Conservation (phyloP, 106 monocot species). For the Alisma plantagoaquatica region DNA sequence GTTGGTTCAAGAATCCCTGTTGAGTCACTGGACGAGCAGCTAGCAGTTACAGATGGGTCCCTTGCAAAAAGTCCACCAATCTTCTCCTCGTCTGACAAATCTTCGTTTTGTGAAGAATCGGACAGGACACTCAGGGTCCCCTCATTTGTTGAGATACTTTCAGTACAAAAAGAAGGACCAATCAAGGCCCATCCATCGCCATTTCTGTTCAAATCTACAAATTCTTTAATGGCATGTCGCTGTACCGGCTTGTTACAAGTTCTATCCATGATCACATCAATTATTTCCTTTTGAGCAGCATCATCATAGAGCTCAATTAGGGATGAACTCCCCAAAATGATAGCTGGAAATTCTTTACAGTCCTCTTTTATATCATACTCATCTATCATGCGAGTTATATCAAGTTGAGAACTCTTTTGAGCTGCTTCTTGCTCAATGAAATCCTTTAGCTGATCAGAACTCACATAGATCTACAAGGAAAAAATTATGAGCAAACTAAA, state of each 20-base stretch:
- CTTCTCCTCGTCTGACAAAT: slow-evolving; percentile 11
- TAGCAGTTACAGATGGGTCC: slow-evolving; percentile 10
- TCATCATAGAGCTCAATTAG: slow-evolving; percentile 62
- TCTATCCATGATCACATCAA: slow-evolving; percentile 24
- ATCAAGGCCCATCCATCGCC: slow-evolving; percentile 18
- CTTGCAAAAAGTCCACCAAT: slow-evolving; percentile 10
- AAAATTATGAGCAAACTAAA: no score
- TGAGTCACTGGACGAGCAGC: background rate
- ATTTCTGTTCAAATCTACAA: slow-evolving; percentile 8
- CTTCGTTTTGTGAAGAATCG: slow-evolving; percentile 17
- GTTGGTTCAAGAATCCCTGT: slow-evolving; percentile 8
- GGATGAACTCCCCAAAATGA: slow-evolving; percentile 66
- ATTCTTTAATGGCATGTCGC: no score
- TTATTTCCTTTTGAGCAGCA: slow-evolving; percentile 13
- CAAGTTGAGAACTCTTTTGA: slow-evolving; percentile 9
- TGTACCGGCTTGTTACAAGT: no score
- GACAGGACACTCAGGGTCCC: background rate
- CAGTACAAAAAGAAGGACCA: slow-evolving; percentile 10
- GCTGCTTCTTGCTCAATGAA: slow-evolving; percentile 29
- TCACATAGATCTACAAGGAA: slow-evolving; percentile 41
- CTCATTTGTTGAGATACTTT: slow-evolving; percentile 10
- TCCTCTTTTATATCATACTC: slow-evolving; percentile 45
- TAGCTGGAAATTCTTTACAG: slow-evolving; percentile 68
- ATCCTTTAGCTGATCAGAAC: slow-evolving; percentile 33
- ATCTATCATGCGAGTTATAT: slow-evolving; percentile 18